Conservation (phyloP, 345 rosid species). For the Eucalyptus coolabah region DNA sequence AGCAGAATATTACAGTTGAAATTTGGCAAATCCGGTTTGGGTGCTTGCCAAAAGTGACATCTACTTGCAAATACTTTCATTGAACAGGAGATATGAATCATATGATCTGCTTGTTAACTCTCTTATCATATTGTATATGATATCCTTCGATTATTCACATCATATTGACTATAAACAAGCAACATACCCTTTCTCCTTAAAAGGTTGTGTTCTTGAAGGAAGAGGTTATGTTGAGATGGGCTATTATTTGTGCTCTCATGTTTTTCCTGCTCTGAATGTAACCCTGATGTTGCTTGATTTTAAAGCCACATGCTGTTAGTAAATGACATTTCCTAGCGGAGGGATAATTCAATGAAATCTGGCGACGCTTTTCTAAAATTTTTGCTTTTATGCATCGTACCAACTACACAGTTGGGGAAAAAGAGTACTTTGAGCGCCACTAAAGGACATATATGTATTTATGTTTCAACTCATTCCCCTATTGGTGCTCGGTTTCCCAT, state of each 20-base stretch:
- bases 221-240: not conserved
- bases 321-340: not conserved
- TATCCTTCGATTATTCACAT: not conserved
- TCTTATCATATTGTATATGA: not conserved
- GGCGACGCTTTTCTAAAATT: not conserved
- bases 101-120: not conserved
- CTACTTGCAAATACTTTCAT: not conserved
- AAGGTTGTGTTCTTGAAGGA: not conserved
- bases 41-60: not conserved
- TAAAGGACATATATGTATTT: not conserved
- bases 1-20: not conserved
- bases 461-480: not conserved
- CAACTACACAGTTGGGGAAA: not conserved
- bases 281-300: not conserved
- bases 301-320: not conserved
- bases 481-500: not conserved
- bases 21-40: not conserved
- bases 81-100: not conserved
- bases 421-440: not conserved
- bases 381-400: not conserved
- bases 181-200: not conserved
- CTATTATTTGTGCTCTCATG: not conserved
- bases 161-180: not conserved
- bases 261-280: not conserved
- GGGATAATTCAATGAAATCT: not conserved